Conservation (phyloP, 2,329 filamentous ascomycete species). For the Aspergillus japonicus region DNA sequence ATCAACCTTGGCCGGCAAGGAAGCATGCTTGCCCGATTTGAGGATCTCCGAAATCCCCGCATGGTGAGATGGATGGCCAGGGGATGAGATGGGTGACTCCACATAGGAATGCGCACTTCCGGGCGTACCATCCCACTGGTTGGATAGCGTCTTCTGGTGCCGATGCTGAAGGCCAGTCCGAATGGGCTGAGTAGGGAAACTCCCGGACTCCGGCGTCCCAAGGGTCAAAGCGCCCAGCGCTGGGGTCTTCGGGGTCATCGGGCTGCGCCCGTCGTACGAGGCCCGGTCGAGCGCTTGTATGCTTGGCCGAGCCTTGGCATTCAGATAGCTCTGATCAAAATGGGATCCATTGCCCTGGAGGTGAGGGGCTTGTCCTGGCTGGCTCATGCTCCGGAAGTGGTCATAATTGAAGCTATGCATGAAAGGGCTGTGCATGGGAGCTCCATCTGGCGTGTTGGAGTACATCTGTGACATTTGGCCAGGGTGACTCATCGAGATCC, state of each 20-base stretch:
- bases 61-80: conserved; percentile 55
- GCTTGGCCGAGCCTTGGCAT: conserved; percentile 58
- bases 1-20: conserved; percentile 82
- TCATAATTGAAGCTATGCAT: conserved; percentile 73
- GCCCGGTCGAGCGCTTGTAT: conserved; percentile 69
- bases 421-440: conserved; percentile 89
- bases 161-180: conserved; percentile 61
- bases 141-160: conserved; percentile 81
- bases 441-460: conserved; percentile 87
- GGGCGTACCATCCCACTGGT: conserved; percentile 85
- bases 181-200: conserved; percentile 76
- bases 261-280: conserved; percentile 70
- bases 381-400: conserved; percentile 69
- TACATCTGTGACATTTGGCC: conserved; percentile 71
- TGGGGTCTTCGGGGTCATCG: conserved; percentile 84
- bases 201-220: conserved; percentile 67
- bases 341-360: conserved; percentile 42
- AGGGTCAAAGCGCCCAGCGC: conserved; percentile 72
- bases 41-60: conserved; percentile 86
- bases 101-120: conserved; percentile 76
- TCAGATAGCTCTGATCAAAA: conserved; percentile 58
- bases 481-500: conserved; percentile 62
- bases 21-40: conserved; percentile 76
- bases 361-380: conserved; percentile 46
- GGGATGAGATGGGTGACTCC: conserved; percentile 85